phyloP scores from a whole-genome alignment of 371 early-diverging fungal genomes.

The Funneliformis caledonium region DNA sequence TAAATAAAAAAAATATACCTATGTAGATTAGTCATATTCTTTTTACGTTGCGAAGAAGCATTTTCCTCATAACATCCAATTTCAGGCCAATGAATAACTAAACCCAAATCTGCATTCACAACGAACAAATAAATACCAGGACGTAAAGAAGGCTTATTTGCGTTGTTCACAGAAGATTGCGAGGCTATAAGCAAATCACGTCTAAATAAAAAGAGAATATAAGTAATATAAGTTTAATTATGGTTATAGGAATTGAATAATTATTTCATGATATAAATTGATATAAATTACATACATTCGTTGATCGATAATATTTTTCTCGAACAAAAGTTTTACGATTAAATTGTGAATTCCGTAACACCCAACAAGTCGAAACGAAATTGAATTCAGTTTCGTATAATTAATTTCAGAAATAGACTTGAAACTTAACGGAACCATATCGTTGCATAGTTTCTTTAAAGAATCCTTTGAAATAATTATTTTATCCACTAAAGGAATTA shows the following conservation, averaged over 20 bases:
- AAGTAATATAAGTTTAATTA: too few relatives aligned
- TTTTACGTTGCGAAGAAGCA: neutral
- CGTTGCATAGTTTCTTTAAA: slow-evolving; percentile 19
- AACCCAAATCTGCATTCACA: neutral
- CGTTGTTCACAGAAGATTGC: neutral
- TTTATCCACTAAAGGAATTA: neutral
- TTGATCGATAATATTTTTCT: slow-evolving; percentile 22
- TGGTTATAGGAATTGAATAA: too few relatives aligned
- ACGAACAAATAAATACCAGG: slow-evolving; percentile 15
- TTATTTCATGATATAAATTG: neutral
- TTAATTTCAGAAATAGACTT: slow-evolving; percentile 26
- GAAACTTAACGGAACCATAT: slow-evolving; percentile 3
- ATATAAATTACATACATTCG: neutral
- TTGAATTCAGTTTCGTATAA: neutral
- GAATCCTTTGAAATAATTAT: neutral
- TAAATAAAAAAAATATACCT: neutral
- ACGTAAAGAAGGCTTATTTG: neutral
- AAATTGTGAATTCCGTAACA: slow-evolving; percentile 15
- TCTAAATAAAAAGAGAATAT: neutral
- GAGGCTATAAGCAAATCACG: neutral
- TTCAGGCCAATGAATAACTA: slow-evolving; percentile 32
- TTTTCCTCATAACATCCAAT: slow-evolving; percentile 28
- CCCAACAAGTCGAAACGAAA: slow-evolving; percentile 10
- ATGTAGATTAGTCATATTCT: slow-evolving; percentile 28
- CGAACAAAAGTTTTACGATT: slow-evolving; percentile 18